phyloP scores from a whole-genome alignment of 352 stramenopile species.

The Phytopythium ostracodes region DNA sequence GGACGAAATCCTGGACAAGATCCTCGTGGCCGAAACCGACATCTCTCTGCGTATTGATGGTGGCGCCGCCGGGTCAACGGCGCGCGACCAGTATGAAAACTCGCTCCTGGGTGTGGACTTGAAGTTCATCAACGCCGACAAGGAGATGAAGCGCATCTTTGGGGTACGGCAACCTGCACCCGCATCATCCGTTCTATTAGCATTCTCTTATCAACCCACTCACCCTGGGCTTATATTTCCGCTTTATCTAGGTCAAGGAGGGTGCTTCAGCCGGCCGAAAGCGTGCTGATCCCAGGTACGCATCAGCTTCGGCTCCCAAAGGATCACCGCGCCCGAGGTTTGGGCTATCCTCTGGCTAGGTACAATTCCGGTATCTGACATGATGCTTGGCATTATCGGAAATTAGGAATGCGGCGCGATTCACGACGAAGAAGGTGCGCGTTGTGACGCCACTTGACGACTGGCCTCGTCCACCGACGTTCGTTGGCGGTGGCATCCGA shows the following conservation, averaged over 20 bases:
- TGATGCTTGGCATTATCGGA: not conserved
- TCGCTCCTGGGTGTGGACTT: slow-evolving; percentile 65
- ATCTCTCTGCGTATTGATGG: not conserved
- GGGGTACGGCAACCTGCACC: too few relatives aligned
- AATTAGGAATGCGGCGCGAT: slow-evolving; percentile 25
- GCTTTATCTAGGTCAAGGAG: slow-evolving; percentile 50
- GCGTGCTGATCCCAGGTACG: slow-evolving; percentile 54
- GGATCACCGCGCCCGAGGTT: too few relatives aligned
- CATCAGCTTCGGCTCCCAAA: too few relatives aligned
- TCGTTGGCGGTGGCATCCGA: slow-evolving; percentile 80
- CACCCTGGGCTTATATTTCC: not conserved
- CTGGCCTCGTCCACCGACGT: slow-evolving; percentile 82
- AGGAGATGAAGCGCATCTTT: slow-evolving; percentile 89
- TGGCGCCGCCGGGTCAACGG: slow-evolving; percentile 26
- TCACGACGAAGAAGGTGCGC: slow-evolving; percentile 69
- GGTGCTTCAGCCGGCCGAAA: slow-evolving; percentile 34
- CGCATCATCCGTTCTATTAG: too few relatives aligned
- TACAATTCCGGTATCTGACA: not conserved
- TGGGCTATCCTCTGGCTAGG: not conserved
- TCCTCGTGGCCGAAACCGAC: slow-evolving; percentile 40
- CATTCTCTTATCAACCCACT: not conserved
- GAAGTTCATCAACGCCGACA: slow-evolving; percentile 78
- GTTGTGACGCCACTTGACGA: slow-evolving; percentile 77
- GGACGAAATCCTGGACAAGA: slow-evolving; percentile 64
- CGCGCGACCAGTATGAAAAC: slow-evolving; percentile 42